Evolutionary conservation across 2,329 filamentous ascomycete species (phyloP).

Genomic region (Pseudodiploospora longispora): DNA sequence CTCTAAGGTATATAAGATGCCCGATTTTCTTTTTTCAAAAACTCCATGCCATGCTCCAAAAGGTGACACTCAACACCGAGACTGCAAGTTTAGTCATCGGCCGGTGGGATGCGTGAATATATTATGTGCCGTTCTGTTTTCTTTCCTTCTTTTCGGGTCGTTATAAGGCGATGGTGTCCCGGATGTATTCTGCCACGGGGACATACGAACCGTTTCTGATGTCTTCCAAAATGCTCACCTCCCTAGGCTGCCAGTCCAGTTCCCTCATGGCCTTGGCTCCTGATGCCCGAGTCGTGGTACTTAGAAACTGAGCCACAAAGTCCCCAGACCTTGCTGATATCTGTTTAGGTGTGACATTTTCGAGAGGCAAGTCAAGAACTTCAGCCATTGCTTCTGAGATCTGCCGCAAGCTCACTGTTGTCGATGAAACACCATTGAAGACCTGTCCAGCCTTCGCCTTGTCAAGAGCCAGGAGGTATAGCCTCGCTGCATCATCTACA

Average conservation of each 20-base stretch:
- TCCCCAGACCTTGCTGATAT: conserved; percentile 16
- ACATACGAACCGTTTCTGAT: conserved; percentile 18
- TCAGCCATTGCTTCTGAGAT: conserved; percentile 17
- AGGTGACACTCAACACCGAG: too few species aligned
- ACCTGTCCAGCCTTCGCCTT: conserved; percentile 22
- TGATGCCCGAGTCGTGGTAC: conserved; percentile 23
- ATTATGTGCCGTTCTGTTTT: too few species aligned
- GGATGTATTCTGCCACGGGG: conserved; percentile 9
- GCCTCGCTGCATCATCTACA: conserved; percentile 33
- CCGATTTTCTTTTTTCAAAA: too few species aligned
- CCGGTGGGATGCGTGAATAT: too few species aligned
- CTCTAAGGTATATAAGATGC: too few species aligned
- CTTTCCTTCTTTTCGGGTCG: too few species aligned
- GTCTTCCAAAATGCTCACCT: conserved; percentile 27
- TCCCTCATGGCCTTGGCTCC: conserved; percentile 27
- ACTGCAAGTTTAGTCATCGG: too few species aligned
- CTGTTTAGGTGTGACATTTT: conserved; percentile 18
- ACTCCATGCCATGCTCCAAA: too few species aligned
- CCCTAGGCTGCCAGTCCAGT: conserved; percentile 30
- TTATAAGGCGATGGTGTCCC: background rate
- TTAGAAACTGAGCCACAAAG: conserved; percentile 26
- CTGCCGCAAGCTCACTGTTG: conserved; percentile 22
- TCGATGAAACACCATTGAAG: conserved; percentile 26
- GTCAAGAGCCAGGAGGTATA: conserved; percentile 30
- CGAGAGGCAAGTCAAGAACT: conserved; percentile 15